Percentiles rank a stretch among this genome's conserved stretches.
Conservation (phyloP, 192 early-diverging fungal genomes). For the Coemansia sp. region DNA sequence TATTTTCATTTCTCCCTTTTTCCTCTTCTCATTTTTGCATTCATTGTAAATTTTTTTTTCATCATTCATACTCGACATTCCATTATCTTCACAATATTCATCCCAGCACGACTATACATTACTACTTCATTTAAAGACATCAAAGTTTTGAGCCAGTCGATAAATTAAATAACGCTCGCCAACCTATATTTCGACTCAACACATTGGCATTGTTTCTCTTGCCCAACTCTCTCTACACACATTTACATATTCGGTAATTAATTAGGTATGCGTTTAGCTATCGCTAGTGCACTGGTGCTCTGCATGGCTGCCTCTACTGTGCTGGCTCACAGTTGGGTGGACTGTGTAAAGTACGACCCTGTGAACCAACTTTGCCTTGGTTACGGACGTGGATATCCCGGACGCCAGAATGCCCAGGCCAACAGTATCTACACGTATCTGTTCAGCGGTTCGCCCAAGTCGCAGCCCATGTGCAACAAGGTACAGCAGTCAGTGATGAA, state of each 20-base stretch:
- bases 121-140: too few species aligned
- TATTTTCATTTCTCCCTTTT: not conserved
- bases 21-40: not conserved
- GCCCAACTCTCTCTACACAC: not conserved
- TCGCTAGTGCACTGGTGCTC: not conserved
- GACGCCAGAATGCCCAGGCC: constrained; percentile 43
- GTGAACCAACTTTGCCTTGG: constrained; percentile 41
- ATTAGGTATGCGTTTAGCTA: constrained; percentile 7
- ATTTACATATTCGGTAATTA: not conserved
- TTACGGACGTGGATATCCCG: constrained; percentile 53
- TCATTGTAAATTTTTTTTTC: not conserved
- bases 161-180: too few species aligned
- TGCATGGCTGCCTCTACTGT: constrained; percentile 22
- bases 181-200: too few species aligned
- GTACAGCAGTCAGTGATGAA: constrained; percentile 19
- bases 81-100: not conserved
- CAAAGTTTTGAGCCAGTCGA: too few species aligned
- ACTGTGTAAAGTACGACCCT: constrained; percentile 55
- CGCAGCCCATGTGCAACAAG: constrained; percentile 52
- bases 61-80: not conserved
- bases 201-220: too few species aligned
- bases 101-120: too few species aligned
- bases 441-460: constrained; percentile 29
- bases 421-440: constrained; percentile 56
- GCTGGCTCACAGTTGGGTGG: constrained; percentile 60